Conservation (phyloP, 176 grass and related monocot genomes). For the Zizania latifolia region DNA sequence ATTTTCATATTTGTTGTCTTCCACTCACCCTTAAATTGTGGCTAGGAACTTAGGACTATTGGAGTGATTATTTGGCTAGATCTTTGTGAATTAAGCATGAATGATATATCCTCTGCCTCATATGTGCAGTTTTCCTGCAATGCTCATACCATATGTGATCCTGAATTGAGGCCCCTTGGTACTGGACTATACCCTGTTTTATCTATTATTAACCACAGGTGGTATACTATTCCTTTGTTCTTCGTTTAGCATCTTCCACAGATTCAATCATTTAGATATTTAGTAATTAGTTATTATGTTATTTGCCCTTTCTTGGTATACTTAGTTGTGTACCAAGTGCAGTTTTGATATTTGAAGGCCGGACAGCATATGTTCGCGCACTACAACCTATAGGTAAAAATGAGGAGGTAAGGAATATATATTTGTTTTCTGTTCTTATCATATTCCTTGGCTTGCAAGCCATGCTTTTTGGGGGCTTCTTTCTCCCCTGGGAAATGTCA, state of each 20-base stretch:
- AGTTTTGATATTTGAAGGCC: slow-evolving; percentile 89
- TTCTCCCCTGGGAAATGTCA: slow-evolving; percentile 14
- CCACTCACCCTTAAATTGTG: background rate
- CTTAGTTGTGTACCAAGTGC: slow-evolving; percentile 91
- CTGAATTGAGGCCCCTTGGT: slow-evolving; percentile 82
- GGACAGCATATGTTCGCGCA: slow-evolving; percentile 64
- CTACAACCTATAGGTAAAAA: slow-evolving; percentile 63
- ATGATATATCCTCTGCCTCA: slow-evolving; percentile 23
- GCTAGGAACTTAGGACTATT: slow-evolving; percentile 10
- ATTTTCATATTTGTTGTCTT: background rate
- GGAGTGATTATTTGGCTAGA: background rate
- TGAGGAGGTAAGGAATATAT: slow-evolving; percentile 55
- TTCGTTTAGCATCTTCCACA: slow-evolving; percentile 13
- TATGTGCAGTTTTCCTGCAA: slow-evolving; percentile 76
- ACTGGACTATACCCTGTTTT: slow-evolving; percentile 89
- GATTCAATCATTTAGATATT: slow-evolving; percentile 18
- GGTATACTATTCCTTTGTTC: slow-evolving; percentile 20
- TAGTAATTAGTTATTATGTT: slow-evolving; percentile 12
- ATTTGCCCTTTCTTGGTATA: slow-evolving; percentile 24
- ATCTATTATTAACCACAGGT: slow-evolving; percentile 99
- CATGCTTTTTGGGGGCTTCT: slow-evolving; percentile 17
- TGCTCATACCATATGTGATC: slow-evolving; percentile 96
- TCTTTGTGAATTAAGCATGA: slow-evolving; percentile 15
- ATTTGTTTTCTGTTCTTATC: slow-evolving; percentile 4
- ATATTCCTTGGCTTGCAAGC: slow-evolving; percentile 12